These are phyloP conservation scores for Phyllosticta ampelicida DNA, from an alignment of 2,329 filamentous ascomycete genomes.

Conservation along the genomic window DNA sequence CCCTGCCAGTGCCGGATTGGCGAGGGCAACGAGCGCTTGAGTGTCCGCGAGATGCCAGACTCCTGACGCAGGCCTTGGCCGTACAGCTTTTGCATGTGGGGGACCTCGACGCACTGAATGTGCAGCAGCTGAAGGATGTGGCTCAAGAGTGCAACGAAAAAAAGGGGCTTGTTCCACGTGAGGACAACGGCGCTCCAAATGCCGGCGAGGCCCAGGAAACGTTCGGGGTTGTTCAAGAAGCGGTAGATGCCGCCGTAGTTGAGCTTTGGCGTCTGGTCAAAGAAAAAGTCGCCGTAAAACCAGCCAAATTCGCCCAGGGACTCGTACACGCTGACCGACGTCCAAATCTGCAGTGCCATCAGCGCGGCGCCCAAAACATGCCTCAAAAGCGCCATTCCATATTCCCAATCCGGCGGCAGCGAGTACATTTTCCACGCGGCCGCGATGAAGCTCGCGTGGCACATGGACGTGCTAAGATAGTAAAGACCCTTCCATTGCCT, in stretches of 20 bases:
- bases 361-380: constrained; percentile 76
- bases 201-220: constrained; percentile 86
- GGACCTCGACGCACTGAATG: constrained; percentile 86
- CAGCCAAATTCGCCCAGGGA: constrained; percentile 95
- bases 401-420: constrained; percentile 74
- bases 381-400: constrained; percentile 74
- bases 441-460: constrained; percentile 77
- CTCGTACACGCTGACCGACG: constrained; percentile 83
- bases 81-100: constrained; percentile 98
- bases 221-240: constrained; percentile 94
- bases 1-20: constrained; percentile 76
- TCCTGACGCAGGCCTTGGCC: constrained; percentile 72
- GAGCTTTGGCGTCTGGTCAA: constrained; percentile 75
- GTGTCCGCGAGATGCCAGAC: constrained; percentile 82
- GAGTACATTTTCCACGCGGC: constrained; percentile 96
- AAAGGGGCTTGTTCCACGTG: constrained; percentile 78
- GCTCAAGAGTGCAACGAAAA: constrained; percentile 73
- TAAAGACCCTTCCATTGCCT: constrained; percentile 96
- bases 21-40: constrained; percentile 74
- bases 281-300: constrained; percentile 99
- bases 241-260: constrained; percentile 97
- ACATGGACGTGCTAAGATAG: constrained; percentile 83
- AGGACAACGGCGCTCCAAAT: constrained; percentile 92
- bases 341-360: constrained; percentile 85
- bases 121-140: constrained; percentile 79